Evolutionary conservation across 1,284 basidiomycete species (phyloP), one percentile per base, ranked within the genome.

Genomic region (Anthracocystis setariae): DNA sequence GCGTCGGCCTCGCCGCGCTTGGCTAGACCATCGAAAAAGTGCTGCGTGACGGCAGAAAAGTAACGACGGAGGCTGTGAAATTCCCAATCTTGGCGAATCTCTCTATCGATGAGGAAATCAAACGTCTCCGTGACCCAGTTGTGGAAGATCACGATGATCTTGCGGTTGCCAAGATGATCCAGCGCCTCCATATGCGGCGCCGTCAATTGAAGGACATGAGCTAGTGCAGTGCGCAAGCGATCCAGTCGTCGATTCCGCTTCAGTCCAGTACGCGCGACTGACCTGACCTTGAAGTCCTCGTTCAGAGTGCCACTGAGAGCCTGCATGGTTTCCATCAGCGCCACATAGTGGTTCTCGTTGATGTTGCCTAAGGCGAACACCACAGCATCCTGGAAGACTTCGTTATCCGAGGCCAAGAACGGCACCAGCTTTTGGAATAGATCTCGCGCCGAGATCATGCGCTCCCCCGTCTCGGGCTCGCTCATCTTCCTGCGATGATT

Each of bases 351-450:
- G 64, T 86, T 87, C 12, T 88, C 86, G 15, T 92, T 91, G 76
- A 95, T 91, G 27, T 90, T 90, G 73, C 93, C 93, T 74, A 96
- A 90, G 54, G 92, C 93, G 42, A 91, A 86, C 5, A 94, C 92
- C 17, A 92, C 92, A 0, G 90, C 89, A 77, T 94, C 92, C 51
- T 92, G 88, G 83, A 94, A 94, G 1, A 88, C 85, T 8, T 88
- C 88, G 77, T 92, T 90, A 73, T 95, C 93, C 17, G 91, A 92
- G 55, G 92, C 91, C 51, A 97, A 86, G 80, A 94, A 92, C 5
- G 91, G 91, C 2, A 92, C 90, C 47, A 96, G 86, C 76, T 92
- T 92, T 63, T 90, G 88, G 83, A 97, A 94, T 17, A 96, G 84
- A 25, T 78, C 76, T 17, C 92, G 88, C 2, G 91, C 90, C 0